Evolutionary conservation across 192 early-diverging fungal genomes (phyloP), one percentile per base, ranked within the genome.

Genomic region (Powellomyces hirtus): DNA sequence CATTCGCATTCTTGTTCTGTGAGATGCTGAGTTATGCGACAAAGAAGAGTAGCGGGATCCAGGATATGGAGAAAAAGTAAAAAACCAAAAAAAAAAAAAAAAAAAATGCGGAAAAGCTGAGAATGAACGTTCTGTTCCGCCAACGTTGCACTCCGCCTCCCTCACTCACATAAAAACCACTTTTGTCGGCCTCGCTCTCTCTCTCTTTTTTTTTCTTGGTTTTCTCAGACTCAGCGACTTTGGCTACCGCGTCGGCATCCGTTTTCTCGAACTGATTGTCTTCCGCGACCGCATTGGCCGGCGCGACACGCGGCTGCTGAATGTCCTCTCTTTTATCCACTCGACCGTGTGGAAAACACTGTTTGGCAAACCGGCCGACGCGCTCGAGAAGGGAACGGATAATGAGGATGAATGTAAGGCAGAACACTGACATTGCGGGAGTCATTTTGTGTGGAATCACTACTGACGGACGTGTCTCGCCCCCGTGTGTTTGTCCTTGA

Each of bases 21-120:
- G 97, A 99, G 75, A 95, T 97, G 82, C 77, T 99, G 29, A 92
- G 92, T 58, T 97, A 98, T 77, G 87, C 95, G n/a, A 96, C 97
- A 79, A 96, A 95, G 76, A 84, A 92, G 40, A 94, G 94, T 7
- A 84, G 89, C 68, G 96, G 94, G 24, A 94, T 99, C 61, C 92
- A 94, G 71, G 96, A 96, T 68, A 83, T 99, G 22, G 97, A 99
- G 72, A 88, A 90, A 75, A 94, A 91, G 93, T 94, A 87, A n/a
- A n/a, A n/a, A n/a, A n/a, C n/a, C n/a, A n/a, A n/a, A n/a, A n/a
- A n/a, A n/a, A n/a, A n/a, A n/a, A n/a, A n/a, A n/a, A n/a, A n/a
- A n/a, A n/a, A n/a, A n/a, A n/a, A n/a, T n/a, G n/a, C n/a, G n/a
- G n/a, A n/a, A n/a, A n/a, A n/a, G n/a, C n/a, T n/a, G n/a, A n/a